Evolutionary conservation across 78 protist species (phyloP), one percentile per base, ranked within the genome.

Genomic region (Chrysochromulina tobinii): DNA sequence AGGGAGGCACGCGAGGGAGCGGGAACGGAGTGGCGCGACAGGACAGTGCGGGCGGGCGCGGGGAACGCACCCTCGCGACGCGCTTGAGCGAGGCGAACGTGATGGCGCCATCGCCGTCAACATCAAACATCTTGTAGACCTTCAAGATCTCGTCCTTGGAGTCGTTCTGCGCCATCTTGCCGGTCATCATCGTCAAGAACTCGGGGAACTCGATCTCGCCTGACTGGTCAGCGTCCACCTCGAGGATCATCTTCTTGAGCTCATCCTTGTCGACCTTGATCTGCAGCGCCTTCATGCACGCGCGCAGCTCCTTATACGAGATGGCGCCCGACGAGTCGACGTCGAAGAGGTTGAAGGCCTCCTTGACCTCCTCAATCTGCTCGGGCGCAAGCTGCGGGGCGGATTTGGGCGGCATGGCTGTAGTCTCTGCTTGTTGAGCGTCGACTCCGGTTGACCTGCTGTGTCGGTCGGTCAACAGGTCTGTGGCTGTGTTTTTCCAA

Each of bases 81-180:
- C 97, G 91, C 94, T 96, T 95, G 51, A 97, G 93, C 90, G 96
- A 95, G 90, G 89, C 87, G 91, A 96, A 94, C 27, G 95, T 67
- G 72, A 97, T 97, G 81, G 69, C 89, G 77, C 95, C 93, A 2
- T 96, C 96, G 38, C 94, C 95, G 57, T 97, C 98, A 69, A 94
- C 97, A 90, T 96, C 98, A n/a, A 98, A 96, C 57, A 96, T 93
- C 20, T 94, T 87, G 94, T 97, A 98, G 0, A 98, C 99, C 94
- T 96, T 95, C 85, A 95, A 69, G 61, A 97, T 93, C 90, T 96
- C 97, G 75, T 95, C 98, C 61, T 75, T 38, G 21, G 96, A 57
- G 87, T 96, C 97, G 84, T 87, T 87, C 92, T 94, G 97, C 73
- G 83, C 77, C 96, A 96, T 96, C 93, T 97, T 97, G 3, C 88